These are phyloP conservation scores for Amoebophrya sp. DNA, from an alignment of 169 alveolate genomes.

Conservation along the genomic window DNA sequence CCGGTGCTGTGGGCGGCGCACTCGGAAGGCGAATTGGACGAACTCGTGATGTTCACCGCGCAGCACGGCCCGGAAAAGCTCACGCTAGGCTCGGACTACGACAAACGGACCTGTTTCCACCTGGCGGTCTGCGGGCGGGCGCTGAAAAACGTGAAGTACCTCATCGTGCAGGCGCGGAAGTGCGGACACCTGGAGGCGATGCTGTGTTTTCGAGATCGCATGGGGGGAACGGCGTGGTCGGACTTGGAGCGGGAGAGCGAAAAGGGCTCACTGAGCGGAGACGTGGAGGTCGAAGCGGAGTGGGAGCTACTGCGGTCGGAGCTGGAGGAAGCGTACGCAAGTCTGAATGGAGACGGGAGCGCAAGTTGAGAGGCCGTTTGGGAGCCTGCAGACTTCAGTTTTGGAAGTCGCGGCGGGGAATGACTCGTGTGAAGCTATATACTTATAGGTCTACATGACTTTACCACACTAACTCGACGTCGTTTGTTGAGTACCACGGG, in stretches of 20 bases:
- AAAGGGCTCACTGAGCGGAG: too few species aligned
- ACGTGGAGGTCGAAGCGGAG: too few species aligned
- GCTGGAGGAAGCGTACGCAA: too few species aligned
- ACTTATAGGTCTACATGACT: too few species aligned
- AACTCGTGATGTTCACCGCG: not conserved
- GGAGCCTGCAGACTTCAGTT: too few species aligned
- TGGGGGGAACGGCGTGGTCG: not conserved
- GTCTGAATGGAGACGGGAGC: too few species aligned
- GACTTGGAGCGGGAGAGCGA: not conserved
- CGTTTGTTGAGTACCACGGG: too few species aligned
- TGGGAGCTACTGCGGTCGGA: too few species aligned
- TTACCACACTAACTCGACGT: too few species aligned
- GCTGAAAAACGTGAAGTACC: not conserved
- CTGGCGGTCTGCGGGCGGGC: not conserved
- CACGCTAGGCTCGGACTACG: not conserved
- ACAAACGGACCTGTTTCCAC: not conserved
- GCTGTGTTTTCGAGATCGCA: not conserved
- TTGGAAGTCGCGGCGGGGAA: too few species aligned
- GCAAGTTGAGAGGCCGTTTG: not conserved
- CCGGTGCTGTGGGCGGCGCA: not conserved
- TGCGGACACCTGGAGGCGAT: not conserved
- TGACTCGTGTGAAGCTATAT: too few species aligned
- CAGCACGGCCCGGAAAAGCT: not conserved
- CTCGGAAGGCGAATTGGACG: not conserved
- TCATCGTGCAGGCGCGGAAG: not conserved